Evolutionary conservation across 208 protist genomes (phyloP).

Genomic region (Angomonas ambiguus): DNA sequence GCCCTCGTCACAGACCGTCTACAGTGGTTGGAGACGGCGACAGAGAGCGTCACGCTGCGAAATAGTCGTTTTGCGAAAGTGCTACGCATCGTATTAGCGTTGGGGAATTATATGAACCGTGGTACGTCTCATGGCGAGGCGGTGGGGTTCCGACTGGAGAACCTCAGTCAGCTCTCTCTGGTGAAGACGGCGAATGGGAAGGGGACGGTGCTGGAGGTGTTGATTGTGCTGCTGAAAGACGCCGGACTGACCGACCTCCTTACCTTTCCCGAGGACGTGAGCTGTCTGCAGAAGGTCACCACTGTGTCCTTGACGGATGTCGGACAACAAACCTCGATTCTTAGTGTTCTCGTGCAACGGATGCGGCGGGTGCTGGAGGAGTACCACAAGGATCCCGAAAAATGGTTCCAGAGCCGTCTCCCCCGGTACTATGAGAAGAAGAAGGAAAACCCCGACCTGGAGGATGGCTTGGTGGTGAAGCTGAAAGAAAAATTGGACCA

Average conservation of each 20-base stretch:
- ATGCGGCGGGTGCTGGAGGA: conserved; percentile 67
- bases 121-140: conserved; percentile 61
- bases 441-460: conserved; percentile 5
- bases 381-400: conserved; percentile 26
- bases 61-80: conserved; percentile 47
- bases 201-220: conserved; percentile 64
- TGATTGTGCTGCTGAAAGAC: conserved; percentile 50
- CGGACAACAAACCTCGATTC: conserved; percentile 49
- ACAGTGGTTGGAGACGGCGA: conserved; percentile 41
- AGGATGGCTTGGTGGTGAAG: conserved; percentile 39
- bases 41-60: conserved; percentile 36
- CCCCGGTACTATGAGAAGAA: conserved; percentile 15
- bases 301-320: conserved; percentile 50
- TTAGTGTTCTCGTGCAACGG: conserved; percentile 63
- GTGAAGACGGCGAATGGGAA: conserved; percentile 72
- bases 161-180: conserved; percentile 58
- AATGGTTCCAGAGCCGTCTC: conserved; percentile 37
- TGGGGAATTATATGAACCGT: conserved; percentile 76
- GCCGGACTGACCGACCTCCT: conserved; percentile 20
- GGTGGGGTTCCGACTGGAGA: conserved; percentile 66
- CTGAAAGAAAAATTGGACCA: conserved; percentile 24
- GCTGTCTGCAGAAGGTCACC: conserved; percentile 29
- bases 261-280: conserved; percentile 48
- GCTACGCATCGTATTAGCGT: conserved; percentile 41
- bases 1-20: conserved; percentile 29